phyloP scores from a whole-genome alignment of 2,329 filamentous ascomycete species.

The Penicillium sp. region DNA sequence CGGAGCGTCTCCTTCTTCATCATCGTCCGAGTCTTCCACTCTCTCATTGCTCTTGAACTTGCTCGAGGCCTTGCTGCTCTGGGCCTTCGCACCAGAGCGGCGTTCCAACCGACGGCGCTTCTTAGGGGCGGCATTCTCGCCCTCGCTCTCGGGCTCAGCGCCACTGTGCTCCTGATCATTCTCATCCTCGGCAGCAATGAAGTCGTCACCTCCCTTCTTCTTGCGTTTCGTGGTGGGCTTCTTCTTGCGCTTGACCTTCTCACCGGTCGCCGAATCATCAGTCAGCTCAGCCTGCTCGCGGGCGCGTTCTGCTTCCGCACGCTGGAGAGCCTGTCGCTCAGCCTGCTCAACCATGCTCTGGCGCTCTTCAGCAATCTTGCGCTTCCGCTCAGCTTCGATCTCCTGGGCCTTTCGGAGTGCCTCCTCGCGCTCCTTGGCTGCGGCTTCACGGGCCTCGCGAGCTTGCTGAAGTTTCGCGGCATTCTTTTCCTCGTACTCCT shows the following conservation, averaged over 20 bases:
- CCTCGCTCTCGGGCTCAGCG: constrained; percentile 36
- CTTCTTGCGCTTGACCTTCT: constrained; percentile 77
- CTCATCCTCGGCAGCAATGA: constrained; percentile 45
- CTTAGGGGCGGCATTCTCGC: constrained; percentile 44
- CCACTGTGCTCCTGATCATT: constrained; percentile 36
- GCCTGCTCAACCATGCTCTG: constrained; percentile 76
- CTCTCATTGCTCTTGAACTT: constrained; percentile 89
- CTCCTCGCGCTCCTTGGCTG: constrained; percentile 75
- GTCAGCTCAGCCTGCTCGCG: constrained; percentile 76
- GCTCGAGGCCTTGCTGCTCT: constrained; percentile 30
- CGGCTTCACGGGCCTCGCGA: constrained; percentile 74
- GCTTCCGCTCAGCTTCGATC: constrained; percentile 70
- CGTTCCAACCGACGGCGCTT: constrained; percentile 63
- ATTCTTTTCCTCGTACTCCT: constrained; percentile 90
- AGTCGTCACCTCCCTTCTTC: constrained; percentile 56
- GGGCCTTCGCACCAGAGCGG: constrained; percentile 44
- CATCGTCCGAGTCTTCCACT: constrained; percentile 70
- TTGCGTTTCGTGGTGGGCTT: constrained; percentile 52
- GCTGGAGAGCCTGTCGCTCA: constrained; percentile 68
- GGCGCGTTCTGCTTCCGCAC: constrained; percentile 68
- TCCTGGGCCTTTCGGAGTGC: constrained; percentile 68
- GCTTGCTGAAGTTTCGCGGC: constrained; percentile 83
- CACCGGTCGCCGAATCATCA: constrained; percentile 77
- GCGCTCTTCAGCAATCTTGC: constrained; percentile 83
- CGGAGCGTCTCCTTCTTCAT: constrained; percentile 42